phyloP scores from a whole-genome alignment of 345 rosid species.

The Rhizophora apiculata region DNA sequence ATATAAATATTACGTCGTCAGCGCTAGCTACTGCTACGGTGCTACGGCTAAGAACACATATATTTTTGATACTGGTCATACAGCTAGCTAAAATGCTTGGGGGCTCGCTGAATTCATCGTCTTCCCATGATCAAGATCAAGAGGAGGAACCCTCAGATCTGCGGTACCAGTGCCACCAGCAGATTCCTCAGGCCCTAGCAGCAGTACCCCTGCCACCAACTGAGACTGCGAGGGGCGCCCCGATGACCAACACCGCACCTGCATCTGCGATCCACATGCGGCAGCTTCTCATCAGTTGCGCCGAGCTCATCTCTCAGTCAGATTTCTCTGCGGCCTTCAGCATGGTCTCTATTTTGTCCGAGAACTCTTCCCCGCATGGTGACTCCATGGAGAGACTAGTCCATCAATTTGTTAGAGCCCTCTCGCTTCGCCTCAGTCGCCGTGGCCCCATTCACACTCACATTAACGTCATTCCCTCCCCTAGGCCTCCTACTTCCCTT shows the following conservation, averaged over 20 bases:
- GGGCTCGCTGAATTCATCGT: slow-evolving; percentile 30
- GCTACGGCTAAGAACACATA: too few relatives aligned
- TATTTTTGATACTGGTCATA: too few relatives aligned
- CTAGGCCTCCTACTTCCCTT: neutral
- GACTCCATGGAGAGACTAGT: slow-evolving; percentile 73
- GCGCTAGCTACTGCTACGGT: too few relatives aligned
- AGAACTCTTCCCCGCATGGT: slow-evolving; percentile 67
- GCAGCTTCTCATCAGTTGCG: slow-evolving; percentile 64
- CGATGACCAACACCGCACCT: neutral
- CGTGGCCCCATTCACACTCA: slow-evolving; percentile 18
- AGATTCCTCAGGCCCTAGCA: slow-evolving; percentile 5
- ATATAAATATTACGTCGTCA: too few relatives aligned
- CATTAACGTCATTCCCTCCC: neutral
- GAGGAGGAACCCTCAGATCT: slow-evolving; percentile 47
- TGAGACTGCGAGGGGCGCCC: neutral
- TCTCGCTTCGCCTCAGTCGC: slow-evolving; percentile 61
- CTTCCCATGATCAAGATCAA: slow-evolving; percentile 25
- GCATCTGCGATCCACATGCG: slow-evolving; percentile 54
- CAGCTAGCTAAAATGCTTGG: slow-evolving; percentile 12
- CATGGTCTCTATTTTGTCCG: slow-evolving; percentile 48
- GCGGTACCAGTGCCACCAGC: slow-evolving; percentile 25
- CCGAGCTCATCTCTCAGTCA: slow-evolving; percentile 63
- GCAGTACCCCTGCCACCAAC: neutral
- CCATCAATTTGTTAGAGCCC: slow-evolving; percentile 73
- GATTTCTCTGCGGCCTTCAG: slow-evolving; percentile 73